A percentile compares a stretch with the other conserved stretches of the same genome.
phyloP scores from a whole-genome alignment of 2,329 filamentous ascomycete genomes.

The Hypoxylon sp. region DNA sequence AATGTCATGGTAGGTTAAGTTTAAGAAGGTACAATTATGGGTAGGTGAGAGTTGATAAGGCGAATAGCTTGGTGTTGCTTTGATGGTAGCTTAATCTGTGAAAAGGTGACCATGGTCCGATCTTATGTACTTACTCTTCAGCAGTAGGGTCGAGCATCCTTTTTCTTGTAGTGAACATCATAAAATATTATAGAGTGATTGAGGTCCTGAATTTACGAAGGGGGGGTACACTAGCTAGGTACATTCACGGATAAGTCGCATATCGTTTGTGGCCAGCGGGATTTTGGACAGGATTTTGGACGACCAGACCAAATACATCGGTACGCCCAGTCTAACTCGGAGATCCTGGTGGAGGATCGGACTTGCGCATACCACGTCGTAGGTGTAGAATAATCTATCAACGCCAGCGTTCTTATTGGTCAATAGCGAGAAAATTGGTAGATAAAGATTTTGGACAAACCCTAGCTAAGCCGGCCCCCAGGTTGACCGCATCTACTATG shows the following conservation, averaged over 20 bases:
- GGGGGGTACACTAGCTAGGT: neutral
- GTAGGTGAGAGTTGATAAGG: neutral
- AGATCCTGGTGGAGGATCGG: neutral
- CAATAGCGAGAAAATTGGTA: neutral
- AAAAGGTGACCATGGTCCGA: neutral
- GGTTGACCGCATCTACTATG: neutral
- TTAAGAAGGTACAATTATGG: neutral
- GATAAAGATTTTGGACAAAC: slow-evolving; percentile 9
- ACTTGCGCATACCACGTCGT: neutral
- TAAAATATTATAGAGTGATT: neutral
- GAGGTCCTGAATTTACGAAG: neutral
- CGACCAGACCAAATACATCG: neutral
- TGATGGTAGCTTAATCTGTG: neutral
- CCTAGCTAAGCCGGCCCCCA: neutral
- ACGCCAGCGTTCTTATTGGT: too few relatives aligned
- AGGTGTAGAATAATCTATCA: neutral
- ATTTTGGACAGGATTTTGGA: slow-evolving; percentile 30
- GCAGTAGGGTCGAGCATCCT: too few relatives aligned
- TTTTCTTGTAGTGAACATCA: too few relatives aligned
- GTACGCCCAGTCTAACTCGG: neutral
- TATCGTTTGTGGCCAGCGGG: neutral
- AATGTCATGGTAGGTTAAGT: slow-evolving; percentile 5
- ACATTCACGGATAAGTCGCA: neutral
- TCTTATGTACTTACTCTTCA: neutral
- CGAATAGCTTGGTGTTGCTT: neutral